phyloP scores from a whole-genome alignment of 2,329 filamentous ascomycete genomes.

The Pseudocercospora crystallina region DNA sequence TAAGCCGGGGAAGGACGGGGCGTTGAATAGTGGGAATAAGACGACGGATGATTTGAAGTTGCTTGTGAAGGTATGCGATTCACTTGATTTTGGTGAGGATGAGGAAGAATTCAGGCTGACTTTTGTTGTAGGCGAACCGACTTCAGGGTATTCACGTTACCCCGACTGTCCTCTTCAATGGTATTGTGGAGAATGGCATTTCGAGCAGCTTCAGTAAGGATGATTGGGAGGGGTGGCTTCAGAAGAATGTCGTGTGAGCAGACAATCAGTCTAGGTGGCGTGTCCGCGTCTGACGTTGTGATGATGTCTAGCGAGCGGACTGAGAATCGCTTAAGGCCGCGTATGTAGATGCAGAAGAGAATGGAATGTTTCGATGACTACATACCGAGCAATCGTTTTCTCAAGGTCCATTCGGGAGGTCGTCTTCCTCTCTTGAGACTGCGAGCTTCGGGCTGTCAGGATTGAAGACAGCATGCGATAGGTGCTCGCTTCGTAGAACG shows the following conservation, averaged over 20 bases:
- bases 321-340: too few relatives aligned
- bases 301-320: too few relatives aligned
- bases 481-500: too few relatives aligned
- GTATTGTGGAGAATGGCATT: constrained; percentile 75
- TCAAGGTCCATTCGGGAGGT: too few relatives aligned
- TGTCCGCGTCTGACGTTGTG: too few relatives aligned
- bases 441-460: too few relatives aligned
- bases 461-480: too few relatives aligned
- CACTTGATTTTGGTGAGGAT: too few relatives aligned
- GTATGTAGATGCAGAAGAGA: too few relatives aligned
- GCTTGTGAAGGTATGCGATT: constrained; percentile 72
- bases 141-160: constrained; percentile 84
- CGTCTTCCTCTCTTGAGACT: too few relatives aligned
- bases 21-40: constrained; percentile 74
- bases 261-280: background rate
- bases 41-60: constrained; percentile 85
- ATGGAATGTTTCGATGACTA: too few relatives aligned
- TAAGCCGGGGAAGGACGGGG: constrained; percentile 64
- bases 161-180: constrained; percentile 83
- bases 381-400: too few relatives aligned
- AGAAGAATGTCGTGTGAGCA: constrained; percentile 59
- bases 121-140: constrained; percentile 53
- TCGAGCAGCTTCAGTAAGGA: constrained; percentile 74
- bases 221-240: constrained; percentile 84
- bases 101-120: background rate